Evolutionary conservation across 371 early-diverging fungal genomes (phyloP), one percentile per base, ranked within the genome.

Genomic region (Rhizopus delemar): DNA sequence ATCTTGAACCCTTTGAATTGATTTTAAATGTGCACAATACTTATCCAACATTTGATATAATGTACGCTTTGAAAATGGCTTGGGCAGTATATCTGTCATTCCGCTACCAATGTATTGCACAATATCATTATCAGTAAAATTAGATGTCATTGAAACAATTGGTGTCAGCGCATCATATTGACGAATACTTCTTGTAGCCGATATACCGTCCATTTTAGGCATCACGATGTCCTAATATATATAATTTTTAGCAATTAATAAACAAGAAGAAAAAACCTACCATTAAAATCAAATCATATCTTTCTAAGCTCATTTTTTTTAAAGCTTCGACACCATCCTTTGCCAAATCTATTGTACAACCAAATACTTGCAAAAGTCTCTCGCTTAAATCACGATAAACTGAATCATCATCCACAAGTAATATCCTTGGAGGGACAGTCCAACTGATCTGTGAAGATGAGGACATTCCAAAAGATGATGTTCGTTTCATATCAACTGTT

Each of bases 11-110:
- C 59, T 34, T 56, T 64, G 65, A 11, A 64, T 64, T 5, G 65
- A 50, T 52, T 78, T 78, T 6, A 85, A 62, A 65, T 86, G 86
- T 11, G 81, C 78, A 41, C 86, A 86, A 57, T 86, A 82, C 48
- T 85, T 85, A 51, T 86, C 86, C 13, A 88, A 64, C 63, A 86
- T 78, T 15, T 68, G 66, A 36, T 81, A 72, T 4, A 87, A 64
- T 3, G 80, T 73, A 43, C 67, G 68, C 48, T 81, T 81, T 28
- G 83, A 79, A 51, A 93, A 89, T 5, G 93, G 93, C 53, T 93
- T 93, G 28, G 90, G 83, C 22, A 93, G 62, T 22, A 91, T 81
- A 58, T 91, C 93, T 56, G 86, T 87, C 92, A 93, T 93, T 12
- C 92, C 92, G 51, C 81, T 86, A 2, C 85, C 84, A 53, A 85